Conservation (phyloP, 1,284 basidiomycete genomes). For the Trichosporon sp. region DNA sequence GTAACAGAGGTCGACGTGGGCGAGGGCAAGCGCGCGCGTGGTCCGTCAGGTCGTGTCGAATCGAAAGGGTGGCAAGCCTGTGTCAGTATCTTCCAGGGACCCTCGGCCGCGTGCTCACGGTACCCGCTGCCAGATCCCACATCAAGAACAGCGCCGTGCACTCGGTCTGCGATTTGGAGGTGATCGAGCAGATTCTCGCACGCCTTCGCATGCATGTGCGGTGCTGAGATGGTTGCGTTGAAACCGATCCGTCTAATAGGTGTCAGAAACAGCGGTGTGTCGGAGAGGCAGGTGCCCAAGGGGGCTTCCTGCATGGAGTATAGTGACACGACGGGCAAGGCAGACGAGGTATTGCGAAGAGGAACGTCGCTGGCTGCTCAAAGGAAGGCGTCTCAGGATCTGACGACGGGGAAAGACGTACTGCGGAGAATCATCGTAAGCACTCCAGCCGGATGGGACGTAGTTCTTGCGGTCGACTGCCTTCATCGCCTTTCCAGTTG, state of each 20-base stretch:
- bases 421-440: constrained; percentile 49
- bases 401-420: constrained; percentile 21
- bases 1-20: background rate
- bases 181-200: constrained; percentile 38
- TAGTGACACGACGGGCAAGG: background rate
- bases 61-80: background rate
- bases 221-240: constrained; percentile 49
- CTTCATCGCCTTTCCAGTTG: constrained; percentile 39
- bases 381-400: background rate
- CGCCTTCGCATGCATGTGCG: constrained; percentile 50
- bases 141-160: constrained; percentile 37
- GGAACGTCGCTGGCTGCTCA: background rate
- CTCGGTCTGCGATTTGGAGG: constrained; percentile 22
- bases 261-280: background rate
- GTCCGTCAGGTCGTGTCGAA: background rate
- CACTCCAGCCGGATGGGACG: constrained; percentile 21
- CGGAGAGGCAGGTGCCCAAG: background rate
- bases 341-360: background rate
- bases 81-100: background rate
- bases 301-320: background rate
- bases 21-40: background rate
- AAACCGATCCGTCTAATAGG: constrained; percentile 42
- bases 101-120: constrained; percentile 52
- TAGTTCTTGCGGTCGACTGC: constrained; percentile 46
- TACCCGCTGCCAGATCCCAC: constrained; percentile 58